Percentiles rank a stretch among this genome's conserved stretches.
These are phyloP conservation scores for Microdochium bolleyi DNA, from an alignment of 2,329 filamentous ascomycete species.

Conservation along the genomic window DNA sequence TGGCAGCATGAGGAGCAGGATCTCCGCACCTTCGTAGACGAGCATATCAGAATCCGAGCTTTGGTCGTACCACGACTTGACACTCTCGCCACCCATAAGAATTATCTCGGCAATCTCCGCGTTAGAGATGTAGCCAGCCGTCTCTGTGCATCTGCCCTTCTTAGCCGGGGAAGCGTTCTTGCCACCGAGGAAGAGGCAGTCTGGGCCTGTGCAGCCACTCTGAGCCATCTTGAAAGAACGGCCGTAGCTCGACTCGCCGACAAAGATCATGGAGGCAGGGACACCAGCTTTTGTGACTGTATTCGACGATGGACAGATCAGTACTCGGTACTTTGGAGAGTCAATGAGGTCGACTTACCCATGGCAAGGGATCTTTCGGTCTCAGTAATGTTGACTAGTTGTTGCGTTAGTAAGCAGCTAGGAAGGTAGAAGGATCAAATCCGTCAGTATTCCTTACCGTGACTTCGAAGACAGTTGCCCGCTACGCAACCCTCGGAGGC, in stretches of 20 bases:
- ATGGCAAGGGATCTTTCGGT: constrained; percentile 10
- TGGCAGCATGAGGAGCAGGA: constrained; percentile 22
- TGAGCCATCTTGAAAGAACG: constrained; percentile 2
- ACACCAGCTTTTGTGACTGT: constrained; percentile 1
- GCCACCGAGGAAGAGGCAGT: constrained; percentile 8
- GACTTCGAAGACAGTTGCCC: constrained; percentile 8
- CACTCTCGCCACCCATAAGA: not conserved
- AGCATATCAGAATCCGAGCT: not conserved
- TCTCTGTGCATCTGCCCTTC: constrained; percentile 7
- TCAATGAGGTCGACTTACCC: constrained; percentile 1
- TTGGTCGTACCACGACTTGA: not conserved
- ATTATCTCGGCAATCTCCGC: constrained; percentile 1
- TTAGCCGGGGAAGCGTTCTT: constrained; percentile 5
- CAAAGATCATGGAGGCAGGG: not conserved
- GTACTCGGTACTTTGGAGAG: too few species aligned
- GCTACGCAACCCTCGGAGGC: not conserved
- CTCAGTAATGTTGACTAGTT: constrained; percentile 11
- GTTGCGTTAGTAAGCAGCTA: too few species aligned
- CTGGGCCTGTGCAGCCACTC: constrained; percentile 4
- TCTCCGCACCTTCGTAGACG: constrained; percentile 10
- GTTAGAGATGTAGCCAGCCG: not conserved
- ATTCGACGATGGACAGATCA: not conserved
- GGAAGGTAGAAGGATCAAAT: too few species aligned
- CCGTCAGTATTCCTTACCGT: not conserved
- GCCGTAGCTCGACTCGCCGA: constrained; percentile 1